Base-by-base conservation (phyloP, 306 rosid genomes). In the Cicer cuneatum region DNA sequence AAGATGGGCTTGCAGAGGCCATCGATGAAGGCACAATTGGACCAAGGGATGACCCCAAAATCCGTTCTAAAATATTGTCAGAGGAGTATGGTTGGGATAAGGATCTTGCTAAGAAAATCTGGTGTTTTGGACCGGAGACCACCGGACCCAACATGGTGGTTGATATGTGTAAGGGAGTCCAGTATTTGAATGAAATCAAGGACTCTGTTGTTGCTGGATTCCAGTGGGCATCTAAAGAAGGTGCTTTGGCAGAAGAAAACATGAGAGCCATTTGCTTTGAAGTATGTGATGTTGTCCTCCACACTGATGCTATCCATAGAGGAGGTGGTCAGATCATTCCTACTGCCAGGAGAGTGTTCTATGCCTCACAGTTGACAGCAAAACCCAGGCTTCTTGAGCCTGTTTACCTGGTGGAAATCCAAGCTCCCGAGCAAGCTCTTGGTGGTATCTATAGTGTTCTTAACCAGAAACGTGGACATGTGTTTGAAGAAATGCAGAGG, bases 41-140 rank as follows among this genome's bases (percentile, higher is more conserved):
- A 45, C 97, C 97, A 66, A 85, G 94, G 49, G 97, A 91, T 73
- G 97, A 91, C 40, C 97, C 97, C 40, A 91, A 89, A 18, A 54
- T 51, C 6, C 87, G 92, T 1, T 89, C 97, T 5, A 91, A 83
- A n/a, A 87, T 87, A 71, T 54, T 91, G 72, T 53, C 94, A 0
- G 92, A 90, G 78, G 85, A 85, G 70, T 92, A 8, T 33, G 93
- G 92, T 16, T 92, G 98, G 96, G 96, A 90, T 13, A 90, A 88
- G 84, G 96, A 92, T 83, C 96, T 87, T 8, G 93, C 96, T 0
- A 92, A 92, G 89, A 92, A 90, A 67, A 92, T 92, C 39, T 92
- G 96, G 98, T 92, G 93, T 42, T 92, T 92, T 72, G 96, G 96
- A 1, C 98, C 98, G 0, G 98, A 90, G 81, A 91, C 93, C 5